Percentiles rank a stretch among this genome's conserved stretches.
Conservation (phyloP, 441 rosid genomes). For the Cnidoscolus chayamansa region DNA sequence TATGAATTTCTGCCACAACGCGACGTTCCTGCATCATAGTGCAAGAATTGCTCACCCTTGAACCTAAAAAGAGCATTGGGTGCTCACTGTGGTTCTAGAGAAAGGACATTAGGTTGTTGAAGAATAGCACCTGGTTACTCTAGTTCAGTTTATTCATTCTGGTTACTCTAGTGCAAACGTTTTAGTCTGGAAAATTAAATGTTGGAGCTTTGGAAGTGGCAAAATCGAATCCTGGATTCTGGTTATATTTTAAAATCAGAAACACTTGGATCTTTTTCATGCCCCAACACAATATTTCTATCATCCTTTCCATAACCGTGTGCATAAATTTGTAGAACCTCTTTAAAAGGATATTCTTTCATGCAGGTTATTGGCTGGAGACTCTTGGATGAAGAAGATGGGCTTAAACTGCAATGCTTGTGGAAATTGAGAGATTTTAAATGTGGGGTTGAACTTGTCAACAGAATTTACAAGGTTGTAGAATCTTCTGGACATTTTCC, state of each 20-base stretch:
- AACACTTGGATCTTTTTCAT: background rate
- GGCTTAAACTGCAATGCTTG: constrained; percentile 67
- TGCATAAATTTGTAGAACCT: background rate
- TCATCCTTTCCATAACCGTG: background rate
- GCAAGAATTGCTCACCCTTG: no score
- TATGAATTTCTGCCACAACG: no score
- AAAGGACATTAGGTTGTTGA: no score
- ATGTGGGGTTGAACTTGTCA: constrained; percentile 78
- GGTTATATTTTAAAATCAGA: background rate
- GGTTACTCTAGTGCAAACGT: no score
- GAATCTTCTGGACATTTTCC: constrained; percentile 79
- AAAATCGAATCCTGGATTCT: background rate
- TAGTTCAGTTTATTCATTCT: no score
- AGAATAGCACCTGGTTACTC: no score
- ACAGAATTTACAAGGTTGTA: constrained; percentile 55
- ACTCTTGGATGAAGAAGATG: constrained; percentile 62
- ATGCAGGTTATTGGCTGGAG: constrained; percentile 86
- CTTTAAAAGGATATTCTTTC: background rate
- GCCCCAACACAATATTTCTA: background rate
- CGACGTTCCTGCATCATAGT: no score
- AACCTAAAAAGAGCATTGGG: no score
- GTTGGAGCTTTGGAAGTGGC: no score
- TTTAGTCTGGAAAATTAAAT: no score
- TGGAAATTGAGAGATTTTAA: constrained; percentile 79
- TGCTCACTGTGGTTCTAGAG: no score